Conservation (phyloP, 2,329 filamentous ascomycete genomes). For the Pseudogymnoascus destructans region DNA sequence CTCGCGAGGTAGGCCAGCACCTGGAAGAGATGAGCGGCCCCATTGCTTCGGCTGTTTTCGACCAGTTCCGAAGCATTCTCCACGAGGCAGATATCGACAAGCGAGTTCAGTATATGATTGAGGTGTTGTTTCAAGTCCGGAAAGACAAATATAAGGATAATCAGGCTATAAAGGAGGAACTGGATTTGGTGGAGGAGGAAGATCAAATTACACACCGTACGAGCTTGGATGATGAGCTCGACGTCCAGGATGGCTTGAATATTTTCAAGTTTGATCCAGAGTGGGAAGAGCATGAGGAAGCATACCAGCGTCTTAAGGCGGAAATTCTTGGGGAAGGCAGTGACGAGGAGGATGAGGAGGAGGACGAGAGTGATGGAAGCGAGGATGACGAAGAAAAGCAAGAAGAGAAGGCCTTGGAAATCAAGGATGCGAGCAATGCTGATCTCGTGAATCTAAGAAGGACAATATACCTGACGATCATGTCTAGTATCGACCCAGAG, state of each 20-base stretch:
- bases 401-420: constrained; percentile 75
- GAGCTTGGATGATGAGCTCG: constrained; percentile 69
- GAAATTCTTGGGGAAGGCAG: constrained; percentile 93
- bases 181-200: constrained; percentile 93
- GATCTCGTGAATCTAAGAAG: constrained; percentile 86
- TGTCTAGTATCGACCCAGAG: constrained; percentile 91
- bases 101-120: constrained; percentile 98
- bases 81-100: constrained; percentile 97
- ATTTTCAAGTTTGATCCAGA: constrained; percentile 90
- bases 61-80: constrained; percentile 87
- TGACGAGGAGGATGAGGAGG: constrained; percentile 63
- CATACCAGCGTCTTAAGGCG: constrained; percentile 79
- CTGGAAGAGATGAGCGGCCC: constrained; percentile 87
- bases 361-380: constrained; percentile 49
- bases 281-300: constrained; percentile 81
- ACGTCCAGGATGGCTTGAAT: constrained; percentile 78
- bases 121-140: constrained; percentile 90
- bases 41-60: constrained; percentile 82
- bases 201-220: constrained; percentile 91
- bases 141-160: constrained; percentile 97
- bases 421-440: constrained; percentile 95
- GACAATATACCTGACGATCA: constrained; percentile 94
- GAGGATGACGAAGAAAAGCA: constrained; percentile 60
- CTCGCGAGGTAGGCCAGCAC: constrained; percentile 84
- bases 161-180: constrained; percentile 75